Base-by-base conservation (phyloP, 192 early-diverging fungal species). In the Dissophora ornata region DNA sequence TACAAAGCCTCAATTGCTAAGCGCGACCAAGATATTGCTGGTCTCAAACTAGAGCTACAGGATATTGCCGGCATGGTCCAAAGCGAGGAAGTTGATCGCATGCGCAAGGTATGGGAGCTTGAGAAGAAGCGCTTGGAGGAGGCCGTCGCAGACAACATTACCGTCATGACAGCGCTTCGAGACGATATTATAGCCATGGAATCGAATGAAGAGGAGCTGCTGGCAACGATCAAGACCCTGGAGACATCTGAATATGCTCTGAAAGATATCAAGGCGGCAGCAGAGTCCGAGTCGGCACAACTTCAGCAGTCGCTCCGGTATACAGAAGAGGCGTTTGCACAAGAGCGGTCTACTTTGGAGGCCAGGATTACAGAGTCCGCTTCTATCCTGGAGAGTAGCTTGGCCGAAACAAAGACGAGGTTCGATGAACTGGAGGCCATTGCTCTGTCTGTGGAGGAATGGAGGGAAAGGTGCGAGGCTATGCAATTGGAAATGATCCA, bases 101-200 rank as follows among this genome's bases (percentile, higher is more conserved):
- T 88, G 33, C 82, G 84, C 50, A 62, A 71, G 28, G 64, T 86
- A 3, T 86, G 81, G 80, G 84, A 86, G 32, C 68, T 65, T 3
- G 87, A 88, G 34, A 82, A 79, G 58, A 79, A 82, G 30, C 65
- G 83, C 18, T 45, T 86, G 0, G 74, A 82, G 45, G 82, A 82
- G 12, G 69, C 51, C 21, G 50, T 80, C 10, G 38, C 59, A 7
- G 63, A 84, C 29, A 52, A 80, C 21, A 80, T 84, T 13, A 71
- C 63, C 6, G 56, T 83, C 15, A 70, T 82, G 13, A 58, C 79
- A 12, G 62, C 59, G 0, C 63, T 81, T 5, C 69, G 71, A 32
- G 34, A 41, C 1, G 81, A 88, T 52, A 83, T 85, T 40, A 77
- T 81, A 33, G 63, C 68, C 28, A 50, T 86, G 25, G 79, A 84